Evolutionary conservation across 1,139 yeast genomes (phyloP).

Genomic region (Pichia sp.): DNA sequence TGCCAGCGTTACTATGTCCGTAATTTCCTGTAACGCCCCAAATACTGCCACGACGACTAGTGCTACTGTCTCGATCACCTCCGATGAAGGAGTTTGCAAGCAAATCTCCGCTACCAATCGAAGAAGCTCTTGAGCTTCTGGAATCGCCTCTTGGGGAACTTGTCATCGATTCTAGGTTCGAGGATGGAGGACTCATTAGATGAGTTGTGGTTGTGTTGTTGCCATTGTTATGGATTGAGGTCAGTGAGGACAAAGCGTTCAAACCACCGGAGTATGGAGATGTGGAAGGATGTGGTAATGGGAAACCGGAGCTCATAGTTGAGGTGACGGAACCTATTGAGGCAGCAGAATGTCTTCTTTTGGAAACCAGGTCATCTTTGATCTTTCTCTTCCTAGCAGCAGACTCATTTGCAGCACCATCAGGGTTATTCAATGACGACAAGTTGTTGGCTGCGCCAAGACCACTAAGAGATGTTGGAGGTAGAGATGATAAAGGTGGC

Average conservation of each 20-base stretch:
- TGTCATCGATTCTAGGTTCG: constrained; percentile 8
- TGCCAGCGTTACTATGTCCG: constrained; percentile 5
- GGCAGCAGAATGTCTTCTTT: constrained; percentile 34
- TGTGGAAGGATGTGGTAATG: constrained; percentile 14
- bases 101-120: constrained; percentile 13
- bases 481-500: constrained; percentile 9
- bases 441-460: background rate
- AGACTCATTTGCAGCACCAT: constrained; percentile 6
- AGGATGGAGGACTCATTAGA: constrained; percentile 12
- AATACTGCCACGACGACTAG: constrained; percentile 16
- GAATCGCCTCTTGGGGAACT: constrained; percentile 13
- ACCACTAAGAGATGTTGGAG: background rate
- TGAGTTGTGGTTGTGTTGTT: background rate
- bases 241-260: constrained; percentile 9
- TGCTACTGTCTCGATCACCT: constrained; percentile 7
- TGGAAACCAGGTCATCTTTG: constrained; percentile 26
- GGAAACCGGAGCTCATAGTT: background rate
- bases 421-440: background rate
- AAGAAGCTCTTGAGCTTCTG: constrained; percentile 18
- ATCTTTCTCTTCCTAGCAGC: constrained; percentile 27
- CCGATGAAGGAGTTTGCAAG: background rate
- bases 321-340: constrained; percentile 20
- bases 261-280: constrained; percentile 15
- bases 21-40: constrained; percentile 9
- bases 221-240: constrained; percentile 1